phyloP scores from a whole-genome alignment of 805 yeast species.

The Diddensiella santjacobensis region DNA sequence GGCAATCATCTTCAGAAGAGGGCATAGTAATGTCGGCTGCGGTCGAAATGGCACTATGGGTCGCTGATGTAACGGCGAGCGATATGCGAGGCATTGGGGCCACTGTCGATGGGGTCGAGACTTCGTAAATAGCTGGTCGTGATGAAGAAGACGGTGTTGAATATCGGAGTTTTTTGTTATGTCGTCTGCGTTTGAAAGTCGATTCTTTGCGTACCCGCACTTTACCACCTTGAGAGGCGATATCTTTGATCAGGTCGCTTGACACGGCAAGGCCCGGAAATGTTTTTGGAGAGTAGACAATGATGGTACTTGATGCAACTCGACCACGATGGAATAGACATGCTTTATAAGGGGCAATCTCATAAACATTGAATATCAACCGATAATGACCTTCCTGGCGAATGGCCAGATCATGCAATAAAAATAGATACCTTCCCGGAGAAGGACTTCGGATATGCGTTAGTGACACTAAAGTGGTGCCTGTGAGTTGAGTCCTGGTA shows the following conservation, averaged over 20 bases:
- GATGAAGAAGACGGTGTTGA: neutral
- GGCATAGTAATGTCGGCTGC: neutral
- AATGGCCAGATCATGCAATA: conserved; percentile 33
- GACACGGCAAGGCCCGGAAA: conserved; percentile 35
- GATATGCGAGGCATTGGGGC: too few species aligned
- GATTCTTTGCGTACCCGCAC: conserved; percentile 31
- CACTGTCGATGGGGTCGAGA: neutral
- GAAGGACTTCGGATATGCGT: conserved; percentile 26
- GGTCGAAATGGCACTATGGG: neutral
- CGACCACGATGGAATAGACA: conserved; percentile 21
- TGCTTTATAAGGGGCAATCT: conserved; percentile 22
- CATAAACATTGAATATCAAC: conserved; percentile 30
- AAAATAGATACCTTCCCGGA: conserved; percentile 31
- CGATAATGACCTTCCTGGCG: conserved; percentile 34
- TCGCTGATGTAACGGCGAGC: neutral
- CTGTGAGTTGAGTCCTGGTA: conserved; percentile 15
- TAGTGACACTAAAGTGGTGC: conserved; percentile 25
- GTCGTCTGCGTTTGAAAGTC: conserved; percentile 7
- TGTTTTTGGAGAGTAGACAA: conserved; percentile 33
- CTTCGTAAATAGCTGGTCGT: neutral
- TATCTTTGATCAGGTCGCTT: conserved; percentile 30
- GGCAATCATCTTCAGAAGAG: neutral
- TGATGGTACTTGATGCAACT: conserved; percentile 24
- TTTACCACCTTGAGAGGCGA: conserved; percentile 31
- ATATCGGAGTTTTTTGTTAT: neutral